Evolutionary conservation across 129 eudicot species (phyloP), one percentile per base, ranked within the genome.

Genomic region (Pulicaria dysenterica): DNA sequence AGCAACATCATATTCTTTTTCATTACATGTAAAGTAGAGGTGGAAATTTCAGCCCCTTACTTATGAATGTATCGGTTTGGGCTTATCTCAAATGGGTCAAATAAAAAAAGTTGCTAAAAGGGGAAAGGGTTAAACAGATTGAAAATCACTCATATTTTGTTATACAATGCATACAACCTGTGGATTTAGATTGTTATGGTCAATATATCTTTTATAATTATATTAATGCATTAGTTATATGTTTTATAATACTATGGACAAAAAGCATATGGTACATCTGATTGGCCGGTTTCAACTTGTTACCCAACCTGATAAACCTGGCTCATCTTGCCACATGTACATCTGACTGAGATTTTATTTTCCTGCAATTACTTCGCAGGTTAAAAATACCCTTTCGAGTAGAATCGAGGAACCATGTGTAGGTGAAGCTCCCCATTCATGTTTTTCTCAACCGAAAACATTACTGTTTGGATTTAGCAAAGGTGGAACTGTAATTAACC

Each of bases 401-500:
- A 77, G 67, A 70, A 73, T 61, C 6, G 89, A 74, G 57, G 85
- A 82, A 72, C 80, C 75, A 45, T 65, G 15, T 61, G 82, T 46
- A 9, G 50, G 59, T 69, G 90, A 59, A 78, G 53, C 73, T 42
- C 59, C 70, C 10, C 13, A 81, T 4, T 67, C 82, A 46, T 53
- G 64, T 76, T 67, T 78, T n/a, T 51, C 47, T 72, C 85, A 67
- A 70, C 91, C 96, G 49, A 81, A 77, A 80, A 94, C 93, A 55
- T 37, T 84, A 6, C 71, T 94, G 5, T 90, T 94, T 63, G 99
- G 97, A 66, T 94, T 94, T 60, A 94, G 99, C 77, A 94, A 94
- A 66, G 99, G 99, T 1, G 99, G 99, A 4, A 80, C 84, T 13
- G 88, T 90, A 54, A 84, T 94, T 50, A 94, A 94, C 67, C 99